Base-by-base conservation (phyloP, 1,139 yeast genomes). In the Magnusiomyces ingens region DNA sequence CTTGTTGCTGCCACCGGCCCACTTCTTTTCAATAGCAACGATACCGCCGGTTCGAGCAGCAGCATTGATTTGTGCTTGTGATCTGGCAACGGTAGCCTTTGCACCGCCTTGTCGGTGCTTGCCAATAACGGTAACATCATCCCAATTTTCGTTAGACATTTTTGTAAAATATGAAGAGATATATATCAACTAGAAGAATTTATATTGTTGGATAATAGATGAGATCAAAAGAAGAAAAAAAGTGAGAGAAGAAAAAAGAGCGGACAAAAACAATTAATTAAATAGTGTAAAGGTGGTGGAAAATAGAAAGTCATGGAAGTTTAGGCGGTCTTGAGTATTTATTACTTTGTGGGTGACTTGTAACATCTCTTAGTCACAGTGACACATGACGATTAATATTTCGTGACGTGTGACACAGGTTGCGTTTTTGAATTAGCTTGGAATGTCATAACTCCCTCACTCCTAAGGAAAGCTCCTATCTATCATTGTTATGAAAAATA, bases 11-110 rank as follows among this genome's bases (percentile, higher is more conserved):
- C 89, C 78, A 51, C 85, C 75, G 52, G 84, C 85, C 71, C 86
- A 93, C 73, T 91, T 93, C 81, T 93, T 93, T 72, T 93, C 99
- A 47, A 93, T 91, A 46, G 94, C 82, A 44, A 94, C 79, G 55
- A 94, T 93, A 54, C 82, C 79, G 58, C 99, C 99, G 35, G 83
- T 69, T 77, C 99, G 84, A 75, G 95, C 82, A 52, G 99, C 99
- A 41, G 91, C 96, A 68, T 93, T 93, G 67, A 93, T 77, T 66
- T 85, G 87, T 50, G 86, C 81, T 52, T 79, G 75, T 19, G 93
- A 77, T 67, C 83, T 84, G 54, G 97, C 95, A 50, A 90, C 96
- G 43, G 77, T 77, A 62, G 86, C 85, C 70, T 93, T 82, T 65
- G 97, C 96, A 37, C 95, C 95, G 56, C 83, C 79, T 73, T 95